Conservation (phyloP, 768 basidiomycete genomes). For the Mycena floridula region DNA sequence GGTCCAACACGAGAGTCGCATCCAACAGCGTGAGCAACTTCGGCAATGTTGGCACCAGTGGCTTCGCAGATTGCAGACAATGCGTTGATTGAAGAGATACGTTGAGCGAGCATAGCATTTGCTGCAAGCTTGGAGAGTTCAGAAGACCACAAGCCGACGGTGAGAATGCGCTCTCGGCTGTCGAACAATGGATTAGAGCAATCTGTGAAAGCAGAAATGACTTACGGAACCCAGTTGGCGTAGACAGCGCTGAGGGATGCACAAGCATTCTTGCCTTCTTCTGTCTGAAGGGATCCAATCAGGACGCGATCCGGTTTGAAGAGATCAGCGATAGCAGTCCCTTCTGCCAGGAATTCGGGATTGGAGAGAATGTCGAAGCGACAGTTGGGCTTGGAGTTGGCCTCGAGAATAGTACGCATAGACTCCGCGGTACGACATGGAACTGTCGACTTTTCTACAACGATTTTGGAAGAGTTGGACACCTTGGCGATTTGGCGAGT, state of each 20-base stretch:
- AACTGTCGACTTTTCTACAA: slow-evolving; percentile 98
- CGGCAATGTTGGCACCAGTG: slow-evolving; percentile 97
- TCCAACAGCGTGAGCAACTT: slow-evolving; percentile 92
- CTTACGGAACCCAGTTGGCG: slow-evolving; percentile 94
- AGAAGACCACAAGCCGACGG: slow-evolving; percentile 97
- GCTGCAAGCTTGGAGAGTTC: slow-evolving; percentile 98
- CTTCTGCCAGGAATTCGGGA: slow-evolving; percentile 98
- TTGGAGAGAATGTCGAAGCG: slow-evolving; percentile 98
- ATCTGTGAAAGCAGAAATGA: slow-evolving; percentile 14
- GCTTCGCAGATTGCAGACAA: slow-evolving; percentile 98
- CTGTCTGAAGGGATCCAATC: slow-evolving; percentile 91
- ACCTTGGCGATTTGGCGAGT: slow-evolving; percentile 94
- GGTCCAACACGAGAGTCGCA: slow-evolving; percentile 89
- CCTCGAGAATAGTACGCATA: slow-evolving; percentile 98
- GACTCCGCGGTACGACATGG: slow-evolving; percentile 98
- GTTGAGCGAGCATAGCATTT: slow-evolving; percentile 98
- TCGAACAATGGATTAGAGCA: neutral
- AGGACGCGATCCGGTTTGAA: slow-evolving; percentile 91
- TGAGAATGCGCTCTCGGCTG: slow-evolving; percentile 74
- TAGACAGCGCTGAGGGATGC: slow-evolving; percentile 75
- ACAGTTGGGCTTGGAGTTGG: slow-evolving; percentile 89
- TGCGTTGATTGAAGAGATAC: slow-evolving; percentile 97
- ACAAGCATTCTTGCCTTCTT: slow-evolving; percentile 81
- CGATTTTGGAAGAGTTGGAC: slow-evolving; percentile 89
- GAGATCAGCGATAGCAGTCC: slow-evolving; percentile 90